Conservation (phyloP, 1,284 basidiomycete species). For the Irpex rosettiformis region DNA sequence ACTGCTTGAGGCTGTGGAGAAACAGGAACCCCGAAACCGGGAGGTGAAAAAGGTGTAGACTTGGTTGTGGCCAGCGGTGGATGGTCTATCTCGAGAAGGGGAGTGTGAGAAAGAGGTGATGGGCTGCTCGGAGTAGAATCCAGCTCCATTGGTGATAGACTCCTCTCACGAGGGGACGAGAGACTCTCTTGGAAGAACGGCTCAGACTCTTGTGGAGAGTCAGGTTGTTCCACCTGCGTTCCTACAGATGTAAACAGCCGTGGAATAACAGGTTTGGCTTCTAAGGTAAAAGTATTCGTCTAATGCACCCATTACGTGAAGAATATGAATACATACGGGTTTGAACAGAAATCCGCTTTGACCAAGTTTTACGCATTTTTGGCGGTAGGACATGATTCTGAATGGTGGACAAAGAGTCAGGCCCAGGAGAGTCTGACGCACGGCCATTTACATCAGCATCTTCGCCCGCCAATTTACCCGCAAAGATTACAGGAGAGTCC, state of each 20-base stretch:
- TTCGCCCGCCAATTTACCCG: slow-evolving; percentile 36
- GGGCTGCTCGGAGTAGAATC: slow-evolving; percentile 41
- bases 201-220: neutral
- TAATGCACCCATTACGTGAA: neutral
- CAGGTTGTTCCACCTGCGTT: slow-evolving; percentile 28
- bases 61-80: slow-evolving; percentile 1
- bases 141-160: slow-evolving; percentile 56
- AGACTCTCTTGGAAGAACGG: neutral
- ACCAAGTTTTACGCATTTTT: slow-evolving; percentile 57
- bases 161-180: slow-evolving; percentile 32
- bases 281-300: neutral
- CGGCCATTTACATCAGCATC: slow-evolving; percentile 12
- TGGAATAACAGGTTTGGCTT: neutral
- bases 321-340: neutral
- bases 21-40: slow-evolving; percentile 8
- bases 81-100: slow-evolving; percentile 15
- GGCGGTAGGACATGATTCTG: slow-evolving; percentile 37
- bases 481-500: slow-evolving; percentile 52
- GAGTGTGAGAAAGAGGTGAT: slow-evolving; percentile 19
- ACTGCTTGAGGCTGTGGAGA: neutral
- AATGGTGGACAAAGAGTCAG: slow-evolving; percentile 4
- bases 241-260: slow-evolving; percentile 24
- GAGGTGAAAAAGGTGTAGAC: slow-evolving; percentile 18
- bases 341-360: slow-evolving; percentile 34
- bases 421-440: neutral